phyloP scores from a whole-genome alignment of 371 early-diverging fungal genomes.

The Mucor racemosus region DNA sequence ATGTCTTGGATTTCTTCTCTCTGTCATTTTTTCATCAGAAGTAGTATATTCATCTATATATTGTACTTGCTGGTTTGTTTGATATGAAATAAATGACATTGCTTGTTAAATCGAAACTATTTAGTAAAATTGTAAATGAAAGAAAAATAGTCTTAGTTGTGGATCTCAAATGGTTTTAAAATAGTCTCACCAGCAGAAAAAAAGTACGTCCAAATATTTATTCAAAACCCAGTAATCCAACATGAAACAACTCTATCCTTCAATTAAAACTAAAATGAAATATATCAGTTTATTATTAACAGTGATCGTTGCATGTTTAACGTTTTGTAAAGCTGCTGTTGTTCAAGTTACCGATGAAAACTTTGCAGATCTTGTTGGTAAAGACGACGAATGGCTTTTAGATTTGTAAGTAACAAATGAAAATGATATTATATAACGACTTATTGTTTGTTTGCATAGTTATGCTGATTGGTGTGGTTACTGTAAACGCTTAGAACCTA shows the following conservation, averaged over 20 bases:
- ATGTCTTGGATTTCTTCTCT: conserved; percentile 27
- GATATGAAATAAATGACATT: conserved; percentile 21
- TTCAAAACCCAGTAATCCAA: not conserved
- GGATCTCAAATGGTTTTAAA: conserved; percentile 19
- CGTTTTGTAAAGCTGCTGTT: conserved; percentile 25
- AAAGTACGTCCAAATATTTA: conserved; percentile 13
- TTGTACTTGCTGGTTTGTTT: conserved; percentile 25
- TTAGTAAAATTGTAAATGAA: conserved; percentile 16
- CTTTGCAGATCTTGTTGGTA: conserved; percentile 30
- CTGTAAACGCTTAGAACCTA: conserved; percentile 41
- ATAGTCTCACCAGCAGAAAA: conserved; percentile 13
- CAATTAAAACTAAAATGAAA: conserved; percentile 5
- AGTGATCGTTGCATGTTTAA: not conserved
- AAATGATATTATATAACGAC: not conserved
- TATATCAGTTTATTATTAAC: conserved; percentile 7
- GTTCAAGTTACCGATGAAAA: conserved; percentile 45
- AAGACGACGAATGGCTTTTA: conserved; percentile 45
- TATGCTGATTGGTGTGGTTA: conserved; percentile 56
- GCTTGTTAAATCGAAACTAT: conserved; percentile 23
- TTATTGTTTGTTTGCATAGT: conserved; percentile 15
- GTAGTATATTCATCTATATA: conserved; percentile 25
- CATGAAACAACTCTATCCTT: too few relatives aligned
- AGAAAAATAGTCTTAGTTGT: conserved; percentile 21
- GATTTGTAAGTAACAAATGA: conserved; percentile 41
- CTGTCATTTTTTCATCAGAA: conserved; percentile 28